These are phyloP conservation scores for Exophiala xenobiotica DNA, from an alignment of 2,329 filamentous ascomycete genomes.

Conservation along the genomic window DNA sequence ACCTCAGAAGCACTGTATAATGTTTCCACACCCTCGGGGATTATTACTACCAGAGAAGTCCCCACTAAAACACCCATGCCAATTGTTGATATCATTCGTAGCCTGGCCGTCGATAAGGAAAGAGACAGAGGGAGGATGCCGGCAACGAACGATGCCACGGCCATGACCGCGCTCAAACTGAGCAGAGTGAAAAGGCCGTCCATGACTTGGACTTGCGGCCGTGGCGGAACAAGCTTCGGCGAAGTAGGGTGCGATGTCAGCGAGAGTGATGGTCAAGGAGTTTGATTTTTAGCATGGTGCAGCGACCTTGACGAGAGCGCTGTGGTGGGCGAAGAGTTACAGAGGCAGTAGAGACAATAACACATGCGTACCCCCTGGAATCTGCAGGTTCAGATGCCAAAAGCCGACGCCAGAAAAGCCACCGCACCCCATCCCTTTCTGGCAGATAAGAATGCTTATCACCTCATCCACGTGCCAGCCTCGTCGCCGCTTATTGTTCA, in stretches of 20 bases:
- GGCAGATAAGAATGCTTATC: constrained; percentile 12
- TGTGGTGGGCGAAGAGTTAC: background rate
- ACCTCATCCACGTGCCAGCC: constrained; percentile 8
- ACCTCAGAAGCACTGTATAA: constrained; percentile 60
- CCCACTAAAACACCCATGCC: constrained; percentile 93
- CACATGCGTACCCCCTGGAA: background rate
- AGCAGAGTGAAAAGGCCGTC: constrained; percentile 66
- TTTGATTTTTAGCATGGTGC: background rate
- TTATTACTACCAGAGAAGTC: constrained; percentile 93
- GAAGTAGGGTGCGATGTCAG: background rate
- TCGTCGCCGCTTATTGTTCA: no score
- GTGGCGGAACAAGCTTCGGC: background rate
- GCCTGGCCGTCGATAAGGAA: constrained; percentile 78
- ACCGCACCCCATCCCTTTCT: constrained; percentile 1
- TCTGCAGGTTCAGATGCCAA: constrained; percentile 2
- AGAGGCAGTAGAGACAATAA: background rate
- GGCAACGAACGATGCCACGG: constrained; percentile 79
- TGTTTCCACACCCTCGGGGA: constrained; percentile 93
- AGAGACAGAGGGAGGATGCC: constrained; percentile 89
- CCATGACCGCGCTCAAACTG: constrained; percentile 65
- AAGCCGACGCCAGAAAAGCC: background rate
- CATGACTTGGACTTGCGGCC: constrained; percentile 38
- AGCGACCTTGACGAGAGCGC: no score
- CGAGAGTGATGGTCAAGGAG: background rate
- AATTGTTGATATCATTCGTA: constrained; percentile 85